These are phyloP conservation scores for Stropharia rugosoannulata DNA, from an alignment of 768 basidiomycete species.

Conservation along the genomic window DNA sequence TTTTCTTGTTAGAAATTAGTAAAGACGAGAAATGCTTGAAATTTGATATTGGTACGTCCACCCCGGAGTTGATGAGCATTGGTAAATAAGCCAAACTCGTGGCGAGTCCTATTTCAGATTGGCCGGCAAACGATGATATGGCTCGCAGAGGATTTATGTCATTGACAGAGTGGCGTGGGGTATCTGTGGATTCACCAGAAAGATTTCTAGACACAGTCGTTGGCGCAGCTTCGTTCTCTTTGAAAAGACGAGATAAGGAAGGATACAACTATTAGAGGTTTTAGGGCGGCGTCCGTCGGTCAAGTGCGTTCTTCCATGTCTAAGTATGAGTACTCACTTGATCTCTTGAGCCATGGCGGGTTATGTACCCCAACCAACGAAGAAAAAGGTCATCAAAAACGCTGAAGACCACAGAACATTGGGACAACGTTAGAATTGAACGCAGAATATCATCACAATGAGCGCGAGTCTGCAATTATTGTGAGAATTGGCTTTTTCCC, in stretches of 20 bases:
- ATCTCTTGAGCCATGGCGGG: slow-evolving; percentile 27
- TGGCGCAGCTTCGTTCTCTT: slow-evolving; percentile 43
- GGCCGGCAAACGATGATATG: slow-evolving; percentile 41
- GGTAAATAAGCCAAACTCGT: slow-evolving; percentile 59
- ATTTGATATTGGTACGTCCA: slow-evolving; percentile 55
- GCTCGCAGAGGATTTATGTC: slow-evolving; percentile 55
- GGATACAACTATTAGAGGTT: slow-evolving; percentile 41
- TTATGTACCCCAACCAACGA: slow-evolving; percentile 54
- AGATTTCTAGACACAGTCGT: slow-evolving; percentile 32
- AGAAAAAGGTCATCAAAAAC: slow-evolving; percentile 58
- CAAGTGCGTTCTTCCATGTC: background rate
- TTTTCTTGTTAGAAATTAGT: slow-evolving; percentile 33
- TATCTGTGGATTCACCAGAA: slow-evolving; percentile 14
- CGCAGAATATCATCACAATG: slow-evolving; percentile 46
- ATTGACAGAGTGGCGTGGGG: slow-evolving; percentile 10
- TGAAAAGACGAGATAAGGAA: slow-evolving; percentile 57
- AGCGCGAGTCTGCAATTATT: slow-evolving; percentile 13
- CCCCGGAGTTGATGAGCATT: slow-evolving; percentile 60
- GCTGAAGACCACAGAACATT: slow-evolving; percentile 53
- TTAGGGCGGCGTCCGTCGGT: background rate
- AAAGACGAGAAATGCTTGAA: slow-evolving; percentile 48
- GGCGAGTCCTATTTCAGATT: slow-evolving; percentile 40
- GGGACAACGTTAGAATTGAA: slow-evolving; percentile 51
- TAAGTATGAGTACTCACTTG: slow-evolving; percentile 33
- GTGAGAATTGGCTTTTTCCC: background rate